A percentile compares a stretch with the other conserved stretches of the same genome.
These are phyloP conservation scores for Trichoderma semiorbis DNA, from an alignment of 2,329 filamentous ascomycete species.

Conservation along the genomic window DNA sequence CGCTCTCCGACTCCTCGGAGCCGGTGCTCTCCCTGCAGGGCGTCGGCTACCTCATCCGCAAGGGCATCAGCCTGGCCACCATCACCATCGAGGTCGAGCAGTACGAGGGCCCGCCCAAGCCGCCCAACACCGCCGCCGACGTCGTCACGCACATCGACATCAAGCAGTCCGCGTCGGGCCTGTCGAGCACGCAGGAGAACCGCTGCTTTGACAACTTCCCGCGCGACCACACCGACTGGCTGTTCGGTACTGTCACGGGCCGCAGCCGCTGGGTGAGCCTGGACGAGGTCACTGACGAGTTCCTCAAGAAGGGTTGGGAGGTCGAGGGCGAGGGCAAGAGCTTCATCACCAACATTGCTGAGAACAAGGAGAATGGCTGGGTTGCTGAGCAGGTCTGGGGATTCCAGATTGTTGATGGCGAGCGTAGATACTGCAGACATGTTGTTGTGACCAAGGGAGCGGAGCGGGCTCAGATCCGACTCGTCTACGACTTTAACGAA, in stretches of 20 bases:
- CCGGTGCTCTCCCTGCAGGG: slow-evolving; percentile 69
- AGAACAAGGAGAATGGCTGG: slow-evolving; percentile 52
- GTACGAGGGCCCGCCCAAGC: slow-evolving; percentile 44
- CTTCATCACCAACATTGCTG: slow-evolving; percentile 62
- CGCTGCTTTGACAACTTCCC: slow-evolving; percentile 49
- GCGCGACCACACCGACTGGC: slow-evolving; percentile 69
- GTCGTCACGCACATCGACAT: slow-evolving; percentile 63
- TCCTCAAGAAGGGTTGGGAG: slow-evolving; percentile 57
- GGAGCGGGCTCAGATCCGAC: slow-evolving; percentile 47
- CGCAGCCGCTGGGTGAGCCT: slow-evolving; percentile 48
- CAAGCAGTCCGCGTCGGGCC: slow-evolving; percentile 67
- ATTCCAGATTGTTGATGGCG: slow-evolving; percentile 52
- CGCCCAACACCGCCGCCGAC: slow-evolving; percentile 39
- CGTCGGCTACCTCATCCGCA: slow-evolving; percentile 68
- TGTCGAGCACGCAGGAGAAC: slow-evolving; percentile 60
- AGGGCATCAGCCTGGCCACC: slow-evolving; percentile 65
- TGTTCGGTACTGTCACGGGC: slow-evolving; percentile 72
- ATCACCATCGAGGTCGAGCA: slow-evolving; percentile 63
- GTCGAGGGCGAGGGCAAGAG: slow-evolving; percentile 58
- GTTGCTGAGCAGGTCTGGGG: slow-evolving; percentile 58
- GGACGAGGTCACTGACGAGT: slow-evolving; percentile 52
- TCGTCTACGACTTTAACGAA: slow-evolving; percentile 53
- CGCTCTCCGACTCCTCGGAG: slow-evolving; percentile 66
- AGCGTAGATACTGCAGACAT: slow-evolving; percentile 52
- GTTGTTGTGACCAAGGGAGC: slow-evolving; percentile 50